Evolutionary conservation across 1,284 basidiomycete species (phyloP).

Genomic region (Heliocybe sulcata): DNA sequence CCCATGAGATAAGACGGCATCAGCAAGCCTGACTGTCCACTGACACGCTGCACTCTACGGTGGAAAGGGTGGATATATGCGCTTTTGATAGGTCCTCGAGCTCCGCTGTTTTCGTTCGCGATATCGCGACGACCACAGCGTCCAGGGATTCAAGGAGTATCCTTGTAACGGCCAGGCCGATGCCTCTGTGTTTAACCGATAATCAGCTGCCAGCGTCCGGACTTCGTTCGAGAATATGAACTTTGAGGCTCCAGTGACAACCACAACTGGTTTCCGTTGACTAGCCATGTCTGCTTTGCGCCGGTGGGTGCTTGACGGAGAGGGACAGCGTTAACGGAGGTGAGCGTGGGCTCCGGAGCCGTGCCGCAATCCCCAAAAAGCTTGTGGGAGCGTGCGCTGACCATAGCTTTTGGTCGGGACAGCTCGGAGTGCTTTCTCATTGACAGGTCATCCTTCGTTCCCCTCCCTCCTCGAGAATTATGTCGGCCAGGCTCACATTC

Average conservation of each 20-base stretch:
- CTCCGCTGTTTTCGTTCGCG: constrained; percentile 60
- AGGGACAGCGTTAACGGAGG: not conserved
- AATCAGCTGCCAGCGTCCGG: constrained; percentile 6
- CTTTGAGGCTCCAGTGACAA: constrained; percentile 78
- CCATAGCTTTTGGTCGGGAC: not conserved
- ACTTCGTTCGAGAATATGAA: constrained; percentile 20
- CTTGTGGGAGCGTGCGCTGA: constrained; percentile 1
- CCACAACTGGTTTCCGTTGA: constrained; percentile 36
- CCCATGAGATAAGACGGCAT: constrained; percentile 12
- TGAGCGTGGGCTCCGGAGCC: not conserved
- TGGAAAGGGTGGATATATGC: constrained; percentile 37
- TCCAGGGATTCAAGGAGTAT: constrained; percentile 55
- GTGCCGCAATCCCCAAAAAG: constrained; percentile 16
- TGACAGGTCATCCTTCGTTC: constrained; percentile 12
- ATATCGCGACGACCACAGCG: constrained; percentile 68
- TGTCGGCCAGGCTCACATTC: constrained; percentile 61
- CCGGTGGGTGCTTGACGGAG: not conserved
- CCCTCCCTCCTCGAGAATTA: constrained; percentile 29
- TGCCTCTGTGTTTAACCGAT: constrained; percentile 45
- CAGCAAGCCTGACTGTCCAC: constrained; percentile 21
- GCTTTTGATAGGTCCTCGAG: constrained; percentile 45
- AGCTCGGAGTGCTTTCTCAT: constrained; percentile 8
- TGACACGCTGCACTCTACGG: constrained; percentile 68
- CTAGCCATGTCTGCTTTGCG: not conserved
- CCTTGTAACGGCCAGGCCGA: constrained; percentile 70